Evolutionary conservation across 768 basidiomycete genomes (phyloP), one percentile per base, ranked within the genome.

Genomic region (Boletus edulis): DNA sequence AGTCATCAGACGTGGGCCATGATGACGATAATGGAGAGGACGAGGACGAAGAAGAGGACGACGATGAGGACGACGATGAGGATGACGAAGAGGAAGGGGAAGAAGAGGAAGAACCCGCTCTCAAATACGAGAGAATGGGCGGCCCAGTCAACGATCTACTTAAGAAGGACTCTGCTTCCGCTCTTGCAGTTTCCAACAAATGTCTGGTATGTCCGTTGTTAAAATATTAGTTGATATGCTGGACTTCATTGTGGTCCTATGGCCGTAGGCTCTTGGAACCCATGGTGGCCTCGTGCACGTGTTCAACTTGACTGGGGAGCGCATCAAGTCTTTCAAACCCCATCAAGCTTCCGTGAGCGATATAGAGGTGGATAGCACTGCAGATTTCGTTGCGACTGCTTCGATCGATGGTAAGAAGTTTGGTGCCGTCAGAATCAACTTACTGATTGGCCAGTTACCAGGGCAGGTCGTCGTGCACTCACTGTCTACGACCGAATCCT

Each of bases 281-380:
- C 95, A 98, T 69, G 83, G 81, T 47, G 96, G 96, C n/a, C 86
- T 94, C 58, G 84, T 98, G 4, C 91, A 97, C 67, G 79, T 97
- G 18, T 76, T 97, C 14, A 87, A 87, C 65, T 77, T 90, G 39
- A 73, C 82, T 27, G 96, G 95, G 5, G 81, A 84, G 52, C 84
- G 89, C 42, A 79, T 94, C 72, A 95, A 93, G 71, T 91, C 91
- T 2, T 97, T 86, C 72, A 87, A 93, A 65, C 91, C 90, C 2
- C 97, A 99, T 66, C 76, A 84, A 34, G 95, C 95, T 0, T 91
- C 91, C 12, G 78, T 98, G 52, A 82, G 85, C 54, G 94, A 94
- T 66, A 86, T 98, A 37, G 82, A 81, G 46, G 79, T 98, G 65
- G 95, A 98, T 67, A 75, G 78, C 51, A 89, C 88, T 0, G 86